phyloP scores from a whole-genome alignment of 495 filamentous ascomycete genomes.

The Barbatosphaeria neglecta region DNA sequence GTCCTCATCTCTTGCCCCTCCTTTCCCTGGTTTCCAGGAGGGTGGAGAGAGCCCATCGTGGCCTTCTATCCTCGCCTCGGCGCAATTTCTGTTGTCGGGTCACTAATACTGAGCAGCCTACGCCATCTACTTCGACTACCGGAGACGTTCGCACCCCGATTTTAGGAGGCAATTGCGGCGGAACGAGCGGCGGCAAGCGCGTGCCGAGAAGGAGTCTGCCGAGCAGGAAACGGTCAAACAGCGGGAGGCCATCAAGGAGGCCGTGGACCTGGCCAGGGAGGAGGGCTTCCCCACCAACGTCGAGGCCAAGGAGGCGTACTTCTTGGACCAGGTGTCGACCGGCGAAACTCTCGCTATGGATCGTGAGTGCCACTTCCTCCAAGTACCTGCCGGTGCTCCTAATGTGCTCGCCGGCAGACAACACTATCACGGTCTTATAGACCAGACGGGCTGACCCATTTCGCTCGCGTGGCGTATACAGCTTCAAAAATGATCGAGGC shows the following conservation, averaged over 20 bases:
- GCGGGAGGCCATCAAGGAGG: conserved; percentile 56
- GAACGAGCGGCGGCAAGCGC: conserved; percentile 64
- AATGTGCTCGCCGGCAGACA: too few species aligned
- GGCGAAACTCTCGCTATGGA: conserved; percentile 62
- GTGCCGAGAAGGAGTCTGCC: conserved; percentile 65
- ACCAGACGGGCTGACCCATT: neutral
- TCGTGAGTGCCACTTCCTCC: too few species aligned
- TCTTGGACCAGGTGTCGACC: conserved; percentile 84
- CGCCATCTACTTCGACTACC: conserved; percentile 91
- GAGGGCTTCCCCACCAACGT: conserved; percentile 84
- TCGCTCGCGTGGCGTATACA: conserved; percentile 19
- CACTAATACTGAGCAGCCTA: conserved; percentile 31
- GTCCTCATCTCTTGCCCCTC: neutral
- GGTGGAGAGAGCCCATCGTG: too few species aligned
- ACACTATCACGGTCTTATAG: too few species aligned
- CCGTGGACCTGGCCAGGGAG: conserved; percentile 66
- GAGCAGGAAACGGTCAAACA: conserved; percentile 56
- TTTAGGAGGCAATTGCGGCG: conserved; percentile 79
- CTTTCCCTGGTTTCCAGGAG: neutral
- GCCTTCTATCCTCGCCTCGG: too few species aligned
- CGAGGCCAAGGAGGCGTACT: conserved; percentile 74
- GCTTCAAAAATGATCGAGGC: conserved; percentile 68
- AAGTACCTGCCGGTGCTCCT: too few species aligned
- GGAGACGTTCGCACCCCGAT: conserved; percentile 70
- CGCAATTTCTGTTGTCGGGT: conserved; percentile 4